phyloP scores from a whole-genome alignment of 805 yeast species.

The Candida insectorum region DNA sequence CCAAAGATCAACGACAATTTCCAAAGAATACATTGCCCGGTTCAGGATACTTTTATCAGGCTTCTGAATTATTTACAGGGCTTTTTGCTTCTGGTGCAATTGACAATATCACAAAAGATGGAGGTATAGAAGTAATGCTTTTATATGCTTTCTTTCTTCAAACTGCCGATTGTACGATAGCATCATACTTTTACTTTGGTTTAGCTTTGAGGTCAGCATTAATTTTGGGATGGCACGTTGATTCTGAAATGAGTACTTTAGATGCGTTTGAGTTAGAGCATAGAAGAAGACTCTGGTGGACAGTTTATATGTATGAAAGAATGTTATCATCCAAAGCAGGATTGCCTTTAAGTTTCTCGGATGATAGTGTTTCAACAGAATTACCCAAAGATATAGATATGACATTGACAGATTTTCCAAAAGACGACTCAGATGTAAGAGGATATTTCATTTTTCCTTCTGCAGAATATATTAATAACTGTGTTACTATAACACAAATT shows the following conservation, averaged over 20 bases:
- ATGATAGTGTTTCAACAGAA: conserved; percentile 76
- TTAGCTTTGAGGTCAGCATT: conserved; percentile 69
- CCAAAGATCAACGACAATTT: conserved; percentile 13
- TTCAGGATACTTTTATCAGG: conserved; percentile 72
- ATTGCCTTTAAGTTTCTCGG: conserved; percentile 72
- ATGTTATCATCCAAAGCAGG: conserved; percentile 84
- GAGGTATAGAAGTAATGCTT: conserved; percentile 73
- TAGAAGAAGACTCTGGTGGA: conserved; percentile 47
- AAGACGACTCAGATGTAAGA: conserved; percentile 48
- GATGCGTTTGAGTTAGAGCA: conserved; percentile 55
- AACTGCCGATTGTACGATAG: conserved; percentile 81
- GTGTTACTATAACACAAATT: conserved; percentile 75
- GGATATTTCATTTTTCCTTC: conserved; percentile 74
- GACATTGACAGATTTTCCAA: conserved; percentile 37
- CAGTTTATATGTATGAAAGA: conserved; percentile 53
- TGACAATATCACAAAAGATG: conserved; percentile 73
- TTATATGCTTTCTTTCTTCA: conserved; percentile 76
- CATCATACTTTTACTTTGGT: conserved; percentile 78
- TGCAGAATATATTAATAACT: conserved; percentile 71
- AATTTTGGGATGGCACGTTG: conserved; percentile 78
- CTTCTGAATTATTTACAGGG: conserved; percentile 75
- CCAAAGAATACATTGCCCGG: conserved; percentile 60
- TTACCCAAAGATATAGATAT: conserved; percentile 71
- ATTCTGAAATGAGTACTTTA: conserved; percentile 62
- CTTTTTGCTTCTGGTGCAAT: conserved; percentile 76